Percentiles rank a stretch among this genome's conserved stretches.
Conservation (phyloP, 306 rosid species). For the Herpetospermum pedunculosum region DNA sequence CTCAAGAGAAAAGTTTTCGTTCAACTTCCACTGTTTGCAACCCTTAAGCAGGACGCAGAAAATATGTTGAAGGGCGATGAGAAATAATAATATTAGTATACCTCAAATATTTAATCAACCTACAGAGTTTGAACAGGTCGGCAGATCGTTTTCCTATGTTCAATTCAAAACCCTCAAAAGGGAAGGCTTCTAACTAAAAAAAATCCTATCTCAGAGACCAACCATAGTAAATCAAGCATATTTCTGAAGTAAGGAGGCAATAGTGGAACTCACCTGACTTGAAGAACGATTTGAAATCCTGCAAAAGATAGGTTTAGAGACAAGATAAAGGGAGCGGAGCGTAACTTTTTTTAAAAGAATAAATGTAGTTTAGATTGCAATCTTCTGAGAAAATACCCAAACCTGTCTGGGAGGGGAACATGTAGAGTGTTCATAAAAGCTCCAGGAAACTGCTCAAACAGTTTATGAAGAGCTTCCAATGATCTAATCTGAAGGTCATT, state of each 20-base stretch:
- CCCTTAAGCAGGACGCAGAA: background rate
- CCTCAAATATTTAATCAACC: background rate
- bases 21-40: no score
- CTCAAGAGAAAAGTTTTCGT: no score
- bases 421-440: constrained; percentile 77
- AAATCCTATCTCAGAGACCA: background rate
- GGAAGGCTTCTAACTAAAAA: background rate
- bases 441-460: constrained; percentile 82
- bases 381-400: background rate
- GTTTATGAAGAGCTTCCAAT: constrained; percentile 69
- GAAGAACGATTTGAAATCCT: constrained; percentile 42
- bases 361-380: background rate
- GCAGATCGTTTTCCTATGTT: background rate
- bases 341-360: background rate
- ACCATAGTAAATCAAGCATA: background rate
- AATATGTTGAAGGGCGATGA: background rate
- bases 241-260: background rate
- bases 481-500: constrained; percentile 71
- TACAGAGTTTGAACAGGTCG: background rate
- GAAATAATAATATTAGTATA: background rate
- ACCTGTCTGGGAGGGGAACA: constrained; percentile 53
- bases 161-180: background rate
- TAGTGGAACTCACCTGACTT: constrained; percentile 37
- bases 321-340: background rate
- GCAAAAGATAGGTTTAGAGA: constrained; percentile 19